Conservation (phyloP, 192 early-diverging fungal species). For the Neocallimastix lanati region DNA sequence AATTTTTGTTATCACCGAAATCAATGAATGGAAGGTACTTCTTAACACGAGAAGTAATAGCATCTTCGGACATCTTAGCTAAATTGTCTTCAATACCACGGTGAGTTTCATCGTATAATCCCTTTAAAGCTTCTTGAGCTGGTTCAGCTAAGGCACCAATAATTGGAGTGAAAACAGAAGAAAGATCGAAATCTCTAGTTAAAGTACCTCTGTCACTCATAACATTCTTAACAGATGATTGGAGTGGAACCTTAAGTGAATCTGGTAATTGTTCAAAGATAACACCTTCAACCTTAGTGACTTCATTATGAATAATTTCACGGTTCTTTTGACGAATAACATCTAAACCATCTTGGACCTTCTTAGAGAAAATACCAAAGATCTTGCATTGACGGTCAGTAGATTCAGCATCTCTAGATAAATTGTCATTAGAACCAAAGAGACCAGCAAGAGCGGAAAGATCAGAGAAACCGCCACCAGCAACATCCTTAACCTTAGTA, state of each 20-base stretch:
- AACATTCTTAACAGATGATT: not conserved
- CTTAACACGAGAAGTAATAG: not conserved
- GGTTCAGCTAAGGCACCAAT: not conserved
- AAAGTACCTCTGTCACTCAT: not conserved
- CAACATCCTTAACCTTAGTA: not conserved
- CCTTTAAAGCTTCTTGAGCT: not conserved
- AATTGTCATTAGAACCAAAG: not conserved
- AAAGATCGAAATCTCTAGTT: not conserved
- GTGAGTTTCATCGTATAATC: not conserved
- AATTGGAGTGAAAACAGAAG: not conserved
- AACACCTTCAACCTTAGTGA: not conserved
- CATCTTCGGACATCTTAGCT: not conserved
- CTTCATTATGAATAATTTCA: not conserved
- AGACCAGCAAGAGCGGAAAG: not conserved
- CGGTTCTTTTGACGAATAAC: not conserved
- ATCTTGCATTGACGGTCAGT: not conserved
- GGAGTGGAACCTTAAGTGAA: not conserved
- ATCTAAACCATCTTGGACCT: not conserved
- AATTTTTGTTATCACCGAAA: too few relatives aligned
- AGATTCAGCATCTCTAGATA: not conserved
- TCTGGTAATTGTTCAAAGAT: not conserved
- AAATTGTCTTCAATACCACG: not conserved
- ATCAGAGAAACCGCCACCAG: not conserved
- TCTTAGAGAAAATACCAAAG: not conserved
- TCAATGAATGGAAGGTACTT: not conserved